Base-by-base conservation (phyloP, 768 basidiomycete species). In the Leccinum broughii region DNA sequence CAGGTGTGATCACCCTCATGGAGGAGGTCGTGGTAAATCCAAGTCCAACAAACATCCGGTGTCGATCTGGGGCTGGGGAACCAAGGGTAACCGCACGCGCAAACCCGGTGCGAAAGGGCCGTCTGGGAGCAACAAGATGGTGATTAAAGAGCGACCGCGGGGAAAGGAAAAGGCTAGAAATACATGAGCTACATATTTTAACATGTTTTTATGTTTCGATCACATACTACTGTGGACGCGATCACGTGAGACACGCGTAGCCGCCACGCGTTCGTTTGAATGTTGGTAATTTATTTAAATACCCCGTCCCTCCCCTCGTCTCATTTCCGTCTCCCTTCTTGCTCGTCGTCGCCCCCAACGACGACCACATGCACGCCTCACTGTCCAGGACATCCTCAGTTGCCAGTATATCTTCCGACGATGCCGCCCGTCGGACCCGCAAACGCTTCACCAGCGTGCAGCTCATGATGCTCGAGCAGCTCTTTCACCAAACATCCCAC, bases 1-100 rank as follows among this genome's bases (percentile, higher is more conserved):
- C 58, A 94, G 92, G 51, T 83, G 82, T 57, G 93, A 95, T 75
- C 93, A 95, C 76, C 95, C 96, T 62, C 95, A 97, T 72, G 95
- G 95, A 76, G 95, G 96, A 80, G 96, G 96, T 75, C 90, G 96
- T 77, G 96, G 96, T 66, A 98, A 96, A 76, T 92, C 90, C 61
- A 98, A 99, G 82, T 93, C 92, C 59, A 88, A 95, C 84, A 96
- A 93, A 71, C 88, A 95, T 72, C 93, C 95, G 3, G 87, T 91
- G 28, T 94, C 92, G 11, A 85, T 92, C 56, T 97, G 90, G 89
- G 95, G 93, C 58, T 94, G 92, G 90, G 82, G 89, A 59, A 90
- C 93, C 14, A 93, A 94, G 79, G 95, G 95, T 60, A 92, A 87
- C 62, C 84, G 96, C 59, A 99, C 96, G 57, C 88, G 96, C 69